phyloP scores from a whole-genome alignment of 1,284 basidiomycete species.

The Wolfiporia cocos region DNA sequence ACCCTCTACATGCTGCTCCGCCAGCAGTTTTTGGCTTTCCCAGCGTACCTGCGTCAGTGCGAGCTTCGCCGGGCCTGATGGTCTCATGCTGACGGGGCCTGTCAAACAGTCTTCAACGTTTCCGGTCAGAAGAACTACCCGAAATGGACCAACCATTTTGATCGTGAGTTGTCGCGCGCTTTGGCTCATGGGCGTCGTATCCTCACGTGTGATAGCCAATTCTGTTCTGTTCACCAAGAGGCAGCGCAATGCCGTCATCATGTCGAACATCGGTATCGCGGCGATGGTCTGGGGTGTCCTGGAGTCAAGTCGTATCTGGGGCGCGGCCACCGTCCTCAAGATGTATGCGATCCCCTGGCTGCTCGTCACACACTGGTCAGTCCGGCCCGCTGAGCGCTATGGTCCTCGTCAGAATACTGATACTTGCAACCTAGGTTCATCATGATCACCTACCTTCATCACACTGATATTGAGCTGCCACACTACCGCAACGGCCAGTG shows the following conservation, averaged over 20 bases:
- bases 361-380: constrained; percentile 47
- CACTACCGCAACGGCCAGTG: constrained; percentile 38
- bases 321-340: constrained; percentile 37
- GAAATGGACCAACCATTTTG: constrained; percentile 54
- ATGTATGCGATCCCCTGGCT: constrained; percentile 57
- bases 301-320: constrained; percentile 28
- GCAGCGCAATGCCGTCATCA: constrained; percentile 45
- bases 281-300: constrained; percentile 38
- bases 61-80: no score
- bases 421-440: no score
- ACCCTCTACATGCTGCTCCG: constrained; percentile 46
- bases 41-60: constrained; percentile 58
- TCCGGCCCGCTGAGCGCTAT: no score
- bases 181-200: not conserved
- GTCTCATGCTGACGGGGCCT: not conserved
- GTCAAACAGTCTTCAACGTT: constrained; percentile 45
- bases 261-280: constrained; percentile 49
- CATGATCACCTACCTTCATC: constrained; percentile 36
- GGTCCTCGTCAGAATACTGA: no score
- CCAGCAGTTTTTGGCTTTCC: constrained; percentile 73
- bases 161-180: constrained; percentile 33
- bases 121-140: constrained; percentile 67
- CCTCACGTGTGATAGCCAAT: constrained; percentile 30
- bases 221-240: constrained; percentile 46
- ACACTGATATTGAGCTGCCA: constrained; percentile 33